These are phyloP conservation scores for Cantharellus cinnabarinus DNA, from an alignment of 768 basidiomycete species.

Conservation along the genomic window DNA sequence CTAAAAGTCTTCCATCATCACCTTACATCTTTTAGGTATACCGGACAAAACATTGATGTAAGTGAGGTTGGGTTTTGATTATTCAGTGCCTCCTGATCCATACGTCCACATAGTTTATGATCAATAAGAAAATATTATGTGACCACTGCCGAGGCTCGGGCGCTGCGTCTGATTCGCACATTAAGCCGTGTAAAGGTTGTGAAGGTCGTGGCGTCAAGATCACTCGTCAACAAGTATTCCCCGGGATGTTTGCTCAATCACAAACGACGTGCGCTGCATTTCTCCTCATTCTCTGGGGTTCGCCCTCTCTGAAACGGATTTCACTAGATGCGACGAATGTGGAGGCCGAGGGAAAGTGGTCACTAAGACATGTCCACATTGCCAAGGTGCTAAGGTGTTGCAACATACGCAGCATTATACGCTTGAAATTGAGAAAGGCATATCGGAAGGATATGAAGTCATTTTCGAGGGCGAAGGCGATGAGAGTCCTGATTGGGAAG, in stretches of 20 bases:
- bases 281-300: not conserved
- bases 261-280: constrained; percentile 41
- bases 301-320: not conserved
- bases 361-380: constrained; percentile 60
- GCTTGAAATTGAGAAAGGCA: constrained; percentile 67
- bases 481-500: constrained; percentile 87
- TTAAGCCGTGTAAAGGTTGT: constrained; percentile 72
- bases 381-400: constrained; percentile 60
- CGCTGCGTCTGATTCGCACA: constrained; percentile 72
- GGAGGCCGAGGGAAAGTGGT: constrained; percentile 67
- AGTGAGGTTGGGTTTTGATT: constrained; percentile 10
- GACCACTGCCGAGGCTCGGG: constrained; percentile 94
- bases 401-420: constrained; percentile 67
- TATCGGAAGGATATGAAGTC: constrained; percentile 84
- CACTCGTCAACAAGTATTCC: constrained; percentile 85
- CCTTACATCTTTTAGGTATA: constrained; percentile 32
- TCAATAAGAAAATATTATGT: constrained; percentile 77
- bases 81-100: not conserved
- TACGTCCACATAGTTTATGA: constrained; percentile 49
- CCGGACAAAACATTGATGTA: constrained; percentile 69
- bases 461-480: constrained; percentile 94
- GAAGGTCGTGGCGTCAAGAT: constrained; percentile 70
- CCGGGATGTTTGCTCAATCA: constrained; percentile 85
- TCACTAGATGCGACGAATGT: constrained; percentile 40
- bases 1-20: not conserved